Evolutionary conservation across 371 early-diverging fungal species (phyloP).

Genomic region (Entomophthora muscae): DNA sequence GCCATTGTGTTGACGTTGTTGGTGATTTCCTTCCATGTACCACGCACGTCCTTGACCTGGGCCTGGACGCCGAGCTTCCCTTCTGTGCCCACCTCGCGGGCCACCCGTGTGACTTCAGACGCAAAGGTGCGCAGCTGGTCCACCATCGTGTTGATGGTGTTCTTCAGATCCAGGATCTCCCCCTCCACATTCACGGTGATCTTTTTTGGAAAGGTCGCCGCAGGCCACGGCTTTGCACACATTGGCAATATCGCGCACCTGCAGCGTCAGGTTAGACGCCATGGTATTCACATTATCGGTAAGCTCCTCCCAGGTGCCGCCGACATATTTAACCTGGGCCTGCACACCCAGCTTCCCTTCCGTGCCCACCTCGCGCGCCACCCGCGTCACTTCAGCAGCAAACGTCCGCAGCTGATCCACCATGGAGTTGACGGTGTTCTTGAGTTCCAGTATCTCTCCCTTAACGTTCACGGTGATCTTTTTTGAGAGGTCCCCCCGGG

Average conservation of each 20-base stretch:
- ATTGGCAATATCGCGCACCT: conserved; percentile 18
- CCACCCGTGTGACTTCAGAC: conserved; percentile 33
- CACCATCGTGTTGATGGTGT: conserved; percentile 29
- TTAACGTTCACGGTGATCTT: conserved; percentile 24
- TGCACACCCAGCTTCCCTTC: conserved; percentile 33
- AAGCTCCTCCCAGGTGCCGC: conserved; percentile 37
- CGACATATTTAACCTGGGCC: conserved; percentile 36
- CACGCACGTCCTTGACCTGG: conserved; percentile 27
- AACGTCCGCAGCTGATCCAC: conserved; percentile 26
- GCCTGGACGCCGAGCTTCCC: conserved; percentile 31
- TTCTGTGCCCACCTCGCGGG: conserved; percentile 41
- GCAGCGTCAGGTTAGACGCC: conserved; percentile 21
- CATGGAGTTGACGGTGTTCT: conserved; percentile 33
- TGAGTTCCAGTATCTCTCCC: conserved; percentile 32
- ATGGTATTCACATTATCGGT: conserved; percentile 37
- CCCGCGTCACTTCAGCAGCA: conserved; percentile 29
- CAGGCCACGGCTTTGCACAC: conserved; percentile 24
- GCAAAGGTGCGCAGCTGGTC: conserved; percentile 27
- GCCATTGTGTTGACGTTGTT: conserved; percentile 37
- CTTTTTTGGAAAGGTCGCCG: conserved; percentile 28
- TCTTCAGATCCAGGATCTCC: conserved; percentile 31
- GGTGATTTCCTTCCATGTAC: conserved; percentile 48
- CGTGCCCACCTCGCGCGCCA: conserved; percentile 30
- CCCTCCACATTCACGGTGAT: conserved; percentile 24
- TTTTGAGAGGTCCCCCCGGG: conserved; percentile 25